Evolutionary conservation across 2,329 filamentous ascomycete species (phyloP), one percentile per base, ranked within the genome.

Genomic region (Hypoxylon sp.): DNA sequence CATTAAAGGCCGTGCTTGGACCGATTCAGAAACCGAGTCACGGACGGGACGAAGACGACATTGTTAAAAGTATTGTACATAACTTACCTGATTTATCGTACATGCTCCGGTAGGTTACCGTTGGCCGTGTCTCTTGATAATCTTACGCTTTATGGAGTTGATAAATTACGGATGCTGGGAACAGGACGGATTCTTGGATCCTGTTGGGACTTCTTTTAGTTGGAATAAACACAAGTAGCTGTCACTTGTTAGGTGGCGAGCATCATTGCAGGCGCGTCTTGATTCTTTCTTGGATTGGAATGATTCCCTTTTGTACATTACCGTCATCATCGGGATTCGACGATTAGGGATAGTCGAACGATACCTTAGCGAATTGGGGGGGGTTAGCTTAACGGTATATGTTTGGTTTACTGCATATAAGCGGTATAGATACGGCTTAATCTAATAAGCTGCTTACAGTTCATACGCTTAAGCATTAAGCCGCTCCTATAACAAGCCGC

Each of bases 31-130:
- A 60, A 14, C 33, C 60, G 7, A 30, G 16, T 6, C 18, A 44
- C 12, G 51, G 65, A 16, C 56, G 66, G 7, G 68, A 76, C 32
- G 75, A 80, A 16, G 77, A 79, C 12, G 71, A 75, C 16, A 68
- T 77, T 14, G 73, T 80, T 51, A 71, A 73, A 12, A 70, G 66
- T 30, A 78, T 83, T 51, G 64, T 83, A 32, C 71, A 72, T 49
- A 74, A 73, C 52, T 72, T 83, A 18, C 81, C 81, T 2, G 79
- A 83, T 71, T 71, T 83, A 38, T 80, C 81, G 18, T 83, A 83
- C 59, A 83, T 83, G 81, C 68, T 83, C 65, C 75, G 76, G 69
- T 83, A 70, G 64, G 24, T 28, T 53, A 11, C 12, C 52, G 4
- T 18, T 38, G 36, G 45, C 28, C 32, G 9, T 48, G 46, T 52